Conservation (phyloP, 164 flowering plant genomes). For the Magnolia officinalis region DNA sequence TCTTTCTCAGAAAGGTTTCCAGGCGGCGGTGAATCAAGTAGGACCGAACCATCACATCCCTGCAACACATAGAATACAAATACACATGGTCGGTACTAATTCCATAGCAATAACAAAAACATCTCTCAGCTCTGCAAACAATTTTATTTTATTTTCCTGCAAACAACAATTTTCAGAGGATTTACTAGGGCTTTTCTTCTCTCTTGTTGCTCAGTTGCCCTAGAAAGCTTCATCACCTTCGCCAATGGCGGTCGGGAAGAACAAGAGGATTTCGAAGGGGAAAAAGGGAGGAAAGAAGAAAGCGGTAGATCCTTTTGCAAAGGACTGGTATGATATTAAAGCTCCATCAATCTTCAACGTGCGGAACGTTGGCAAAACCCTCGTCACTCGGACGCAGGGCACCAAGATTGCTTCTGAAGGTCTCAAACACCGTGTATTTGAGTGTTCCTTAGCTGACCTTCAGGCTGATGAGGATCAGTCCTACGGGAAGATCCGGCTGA, state of each 20-base stretch:
- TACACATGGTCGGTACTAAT: neutral
- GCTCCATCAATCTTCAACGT: constrained; percentile 61
- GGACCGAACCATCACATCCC: constrained; percentile 11
- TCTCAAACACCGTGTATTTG: too few species aligned
- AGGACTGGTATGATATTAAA: constrained; percentile 92
- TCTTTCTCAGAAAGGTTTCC: neutral
- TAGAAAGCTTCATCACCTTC: neutral
- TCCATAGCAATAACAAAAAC: too few species aligned
- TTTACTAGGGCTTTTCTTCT: neutral
- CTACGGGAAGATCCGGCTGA: too few species aligned
- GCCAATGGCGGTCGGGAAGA: constrained; percentile 19
- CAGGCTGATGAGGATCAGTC: too few species aligned
- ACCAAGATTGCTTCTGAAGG: constrained; percentile 50
- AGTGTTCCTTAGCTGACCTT: too few species aligned
- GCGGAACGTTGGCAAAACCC: constrained; percentile 73
- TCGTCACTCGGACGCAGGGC: constrained; percentile 89
- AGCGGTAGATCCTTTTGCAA: constrained; percentile 70
- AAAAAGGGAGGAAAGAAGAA: constrained; percentile 40
- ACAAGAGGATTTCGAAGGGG: constrained; percentile 37
- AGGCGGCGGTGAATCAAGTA: constrained; percentile 1
- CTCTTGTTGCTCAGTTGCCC: neutral
- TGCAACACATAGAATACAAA: neutral
- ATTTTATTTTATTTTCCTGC: too few species aligned
- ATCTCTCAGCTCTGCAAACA: too few species aligned
- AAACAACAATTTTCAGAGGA: neutral